Base-by-base conservation (phyloP, 2,329 filamentous ascomycete genomes). In the Thelonectria olida region DNA sequence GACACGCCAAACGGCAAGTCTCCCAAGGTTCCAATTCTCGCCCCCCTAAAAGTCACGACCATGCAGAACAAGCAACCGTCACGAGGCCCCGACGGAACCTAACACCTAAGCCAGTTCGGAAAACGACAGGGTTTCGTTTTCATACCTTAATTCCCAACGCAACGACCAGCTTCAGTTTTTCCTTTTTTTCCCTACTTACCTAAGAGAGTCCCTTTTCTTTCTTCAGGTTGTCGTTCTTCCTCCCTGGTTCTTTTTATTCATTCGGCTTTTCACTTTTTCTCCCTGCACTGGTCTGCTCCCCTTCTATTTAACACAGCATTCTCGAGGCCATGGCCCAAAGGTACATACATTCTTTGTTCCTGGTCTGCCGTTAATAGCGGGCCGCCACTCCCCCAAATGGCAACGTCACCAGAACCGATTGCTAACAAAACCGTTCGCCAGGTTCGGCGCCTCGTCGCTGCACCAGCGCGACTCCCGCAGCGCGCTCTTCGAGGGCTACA, bases 401-500 rank as follows among this genome's bases (percentile, higher is more conserved):
- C 10, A 5, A 25, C 22, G 10, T n/a, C 20, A 27, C 42, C 42
- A n/a, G 50, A 45, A 17, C 42, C 38, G 19, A 15, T 19, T 28
- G 51, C 63, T 68, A 57, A 67, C 62, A 36, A 27, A 17, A 22
- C 10, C 48, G 44, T 44, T 17, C 9, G 17, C 47, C 57, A 91
- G 90, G 81, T 92, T 92, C 76, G 84, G 87, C 69, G 79, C 84
- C 70, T 90, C 88, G 48, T 85, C 84, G 67, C 86, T 92, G 64
- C 90, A 92, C 76, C 90, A 93, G 81, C 85, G 90, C 81, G 84
- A 92, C 81, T 85, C 88, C 72, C 83, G 90, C 73, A 90, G 87
- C 74, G 88, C 89, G 67, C 87, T 93, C 66, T 93, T 93, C 79
- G 90, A 91, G 68, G 88, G 89, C 69, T 93, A 93, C 78, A 88